A percentile compares a stretch with the other conserved stretches of the same genome.
Evolutionary conservation across 768 basidiomycete genomes (phyloP).

Genomic region (Mycena amicta): DNA sequence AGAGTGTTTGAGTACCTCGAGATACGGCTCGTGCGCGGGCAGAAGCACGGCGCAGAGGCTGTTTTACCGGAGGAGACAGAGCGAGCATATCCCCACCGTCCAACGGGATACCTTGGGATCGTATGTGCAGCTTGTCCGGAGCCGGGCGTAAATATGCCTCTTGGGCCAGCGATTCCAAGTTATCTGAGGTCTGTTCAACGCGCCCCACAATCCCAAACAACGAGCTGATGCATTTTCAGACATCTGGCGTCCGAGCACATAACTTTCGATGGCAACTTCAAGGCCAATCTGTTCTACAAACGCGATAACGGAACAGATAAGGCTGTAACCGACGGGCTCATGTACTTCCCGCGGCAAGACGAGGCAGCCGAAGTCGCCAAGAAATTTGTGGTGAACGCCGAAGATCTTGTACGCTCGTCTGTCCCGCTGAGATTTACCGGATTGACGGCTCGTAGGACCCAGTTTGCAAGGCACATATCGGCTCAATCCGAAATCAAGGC

Average conservation of each 20-base stretch:
- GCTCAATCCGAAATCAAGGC: conserved; percentile 6
- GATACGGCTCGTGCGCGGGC: neutral
- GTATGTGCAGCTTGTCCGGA: neutral
- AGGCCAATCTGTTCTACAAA: conserved; percentile 5
- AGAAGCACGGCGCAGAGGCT: neutral
- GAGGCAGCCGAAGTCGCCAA: neutral
- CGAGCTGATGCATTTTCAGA: neutral
- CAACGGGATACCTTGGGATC: neutral
- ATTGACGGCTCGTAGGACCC: neutral
- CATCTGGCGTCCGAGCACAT: neutral
- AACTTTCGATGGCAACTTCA: conserved; percentile 2
- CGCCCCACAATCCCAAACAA: too few species aligned
- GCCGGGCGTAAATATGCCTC: neutral
- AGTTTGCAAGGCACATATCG: conserved; percentile 1
- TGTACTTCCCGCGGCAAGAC: neutral
- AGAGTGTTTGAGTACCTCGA: neutral
- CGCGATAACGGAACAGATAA: conserved; percentile 4
- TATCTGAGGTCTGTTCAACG: neutral
- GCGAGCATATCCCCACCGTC: neutral
- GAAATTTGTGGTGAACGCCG: neutral
- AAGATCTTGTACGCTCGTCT: too few species aligned
- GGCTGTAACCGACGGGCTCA: neutral
- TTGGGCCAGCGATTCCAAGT: neutral
- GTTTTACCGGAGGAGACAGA: neutral
- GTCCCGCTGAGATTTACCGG: too few species aligned